phyloP scores from a whole-genome alignment of 2,329 filamentous ascomycete genomes.

The Arthrobotrys conoides region DNA sequence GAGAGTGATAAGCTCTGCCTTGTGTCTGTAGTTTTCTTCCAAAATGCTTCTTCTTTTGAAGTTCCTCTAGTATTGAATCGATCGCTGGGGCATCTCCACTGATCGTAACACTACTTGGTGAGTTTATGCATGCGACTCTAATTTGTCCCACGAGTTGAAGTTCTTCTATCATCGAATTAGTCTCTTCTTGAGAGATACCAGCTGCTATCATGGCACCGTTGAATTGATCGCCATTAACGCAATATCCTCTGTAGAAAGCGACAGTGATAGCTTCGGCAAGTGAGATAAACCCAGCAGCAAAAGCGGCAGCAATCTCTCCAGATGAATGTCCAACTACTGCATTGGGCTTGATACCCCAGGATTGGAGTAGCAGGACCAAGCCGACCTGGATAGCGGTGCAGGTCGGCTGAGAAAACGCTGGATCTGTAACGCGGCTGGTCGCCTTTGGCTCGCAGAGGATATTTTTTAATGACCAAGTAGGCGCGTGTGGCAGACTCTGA shows the following conservation, averaged over 20 bases:
- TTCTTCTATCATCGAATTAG: too few species aligned
- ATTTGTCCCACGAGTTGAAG: too few species aligned
- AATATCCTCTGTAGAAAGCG: conserved; percentile 67
- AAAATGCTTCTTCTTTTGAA: conserved; percentile 2
- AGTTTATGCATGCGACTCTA: conserved; percentile 63
- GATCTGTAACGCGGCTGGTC: too few species aligned
- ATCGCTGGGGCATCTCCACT: conserved; percentile 63
- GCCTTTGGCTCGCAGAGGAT: too few species aligned
- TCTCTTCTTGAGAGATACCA: too few species aligned
- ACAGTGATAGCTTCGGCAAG: conserved; percentile 66
- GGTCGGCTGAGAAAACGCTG: conserved; percentile 70
- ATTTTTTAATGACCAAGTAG: too few species aligned
- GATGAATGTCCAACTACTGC: conserved; percentile 68
- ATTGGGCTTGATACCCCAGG: conserved; percentile 65
- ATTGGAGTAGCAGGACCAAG: conserved; percentile 67
- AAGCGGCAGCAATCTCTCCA: conserved; percentile 70
- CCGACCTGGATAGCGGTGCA: conserved; percentile 73
- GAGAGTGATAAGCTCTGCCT: conserved; percentile 70
- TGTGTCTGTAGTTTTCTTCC: background rate
- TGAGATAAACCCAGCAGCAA: conserved; percentile 67
- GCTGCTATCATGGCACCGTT: too few species aligned
- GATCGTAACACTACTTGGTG: conserved; percentile 65
- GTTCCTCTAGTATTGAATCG: too few species aligned
- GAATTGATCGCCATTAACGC: too few species aligned
- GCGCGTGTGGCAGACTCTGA: too few species aligned